These are phyloP conservation scores for Botryotinia globosa DNA, from an alignment of 2,329 filamentous ascomycete genomes.

Conservation along the genomic window DNA sequence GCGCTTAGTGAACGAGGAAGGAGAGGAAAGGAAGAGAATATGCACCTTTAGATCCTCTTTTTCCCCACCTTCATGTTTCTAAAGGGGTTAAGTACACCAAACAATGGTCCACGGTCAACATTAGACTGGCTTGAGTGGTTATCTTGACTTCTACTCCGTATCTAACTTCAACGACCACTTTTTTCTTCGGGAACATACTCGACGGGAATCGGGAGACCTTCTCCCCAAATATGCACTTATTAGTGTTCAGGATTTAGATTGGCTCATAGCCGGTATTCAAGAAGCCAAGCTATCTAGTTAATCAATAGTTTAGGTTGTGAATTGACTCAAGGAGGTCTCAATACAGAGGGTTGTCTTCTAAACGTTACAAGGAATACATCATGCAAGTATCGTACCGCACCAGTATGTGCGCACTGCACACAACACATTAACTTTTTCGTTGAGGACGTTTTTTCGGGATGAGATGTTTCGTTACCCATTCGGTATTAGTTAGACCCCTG, in stretches of 20 bases:
- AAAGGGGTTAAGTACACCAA: not conserved
- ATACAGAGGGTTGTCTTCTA: not conserved
- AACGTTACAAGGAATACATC: conserved; percentile 4
- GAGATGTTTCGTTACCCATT: conserved; percentile 6
- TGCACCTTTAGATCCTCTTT: not conserved
- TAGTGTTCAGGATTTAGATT: not conserved
- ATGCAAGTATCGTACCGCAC: conserved; percentile 4
- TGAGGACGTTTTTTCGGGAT: conserved; percentile 12
- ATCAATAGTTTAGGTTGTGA: not conserved
- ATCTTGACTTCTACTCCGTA: conserved; percentile 5
- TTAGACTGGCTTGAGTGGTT: not conserved
- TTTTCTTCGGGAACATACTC: not conserved
- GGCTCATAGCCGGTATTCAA: not conserved
- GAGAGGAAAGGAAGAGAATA: not conserved
- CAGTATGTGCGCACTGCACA: conserved; percentile 6
- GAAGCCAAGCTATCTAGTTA: not conserved
- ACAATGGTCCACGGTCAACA: not conserved
- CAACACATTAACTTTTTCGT: conserved; percentile 2
- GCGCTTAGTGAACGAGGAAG: not conserved
- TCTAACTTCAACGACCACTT: conserved; percentile 1
- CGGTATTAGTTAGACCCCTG: not conserved
- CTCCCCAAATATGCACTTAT: not conserved
- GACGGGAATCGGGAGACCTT: not conserved
- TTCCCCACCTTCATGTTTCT: not conserved
- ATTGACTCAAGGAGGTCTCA: conserved; percentile 3